Base-by-base conservation (phyloP, 805 yeast genomes). In the Naumovozyma dairenensis region DNA sequence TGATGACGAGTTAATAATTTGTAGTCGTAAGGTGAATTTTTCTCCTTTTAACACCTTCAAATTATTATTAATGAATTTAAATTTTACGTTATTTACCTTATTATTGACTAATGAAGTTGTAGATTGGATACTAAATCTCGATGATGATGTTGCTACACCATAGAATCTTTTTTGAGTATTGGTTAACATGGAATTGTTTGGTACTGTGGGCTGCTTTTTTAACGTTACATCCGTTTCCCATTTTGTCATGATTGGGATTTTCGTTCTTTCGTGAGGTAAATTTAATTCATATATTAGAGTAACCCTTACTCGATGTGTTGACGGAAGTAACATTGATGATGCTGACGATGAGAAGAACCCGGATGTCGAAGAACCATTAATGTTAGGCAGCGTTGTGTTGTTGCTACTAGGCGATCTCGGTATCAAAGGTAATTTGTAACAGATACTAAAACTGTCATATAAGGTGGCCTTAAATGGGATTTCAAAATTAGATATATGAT, bases 161-260 rank as follows among this genome's bases (percentile, higher is more conserved):
- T 41, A 39, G 9, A 48, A 31, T 32, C 40, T 43, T 26, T 51
- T 46, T 7, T 6, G 6, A 9, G 31, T 17, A 16, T 28, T 15
- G 30, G 41, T 20, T 31, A 34, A 8, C 29, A 25, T 28, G 13
- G 22, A 3, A 24, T 20, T 21, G 29, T 28, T 15, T 8, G 9
- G 15, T 29, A 20, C 14, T 19, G 26, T 24, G 8, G 16, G 30
- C n/a, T 14, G 47, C 33, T 39, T 43, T 37, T 53, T 50, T 18
- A 54, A 31, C 4, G 57, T 48, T 3, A 56, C 51, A 19, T 53
- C 59, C 4, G 60, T 55, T 29, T 53, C 55, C 60, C 59, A 53
- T 14, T 44, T 31, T 10, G 59, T 57, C 5, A 38, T 25, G 9
- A 54, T 38, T 4, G 54, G 49, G 28, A 43, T 29, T 10, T 22